Evolutionary conservation across 176 grass and related monocot genomes (phyloP).

Genomic region (Ensete ventricosum): DNA sequence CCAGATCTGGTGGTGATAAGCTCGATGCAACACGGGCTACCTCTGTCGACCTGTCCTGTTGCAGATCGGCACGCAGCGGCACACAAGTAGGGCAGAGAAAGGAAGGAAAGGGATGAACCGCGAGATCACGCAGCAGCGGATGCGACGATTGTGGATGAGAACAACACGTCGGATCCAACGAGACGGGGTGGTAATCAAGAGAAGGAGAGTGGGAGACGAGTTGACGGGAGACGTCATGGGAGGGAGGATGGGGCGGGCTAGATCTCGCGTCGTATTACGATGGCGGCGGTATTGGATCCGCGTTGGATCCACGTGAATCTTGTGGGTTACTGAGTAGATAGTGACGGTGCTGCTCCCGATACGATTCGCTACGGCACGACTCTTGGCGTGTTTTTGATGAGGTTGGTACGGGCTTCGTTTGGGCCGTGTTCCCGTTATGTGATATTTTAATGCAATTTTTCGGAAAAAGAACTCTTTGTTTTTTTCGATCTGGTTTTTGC

Average conservation of each 20-base stretch:
- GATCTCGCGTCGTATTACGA: too few relatives aligned
- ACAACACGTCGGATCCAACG: neutral
- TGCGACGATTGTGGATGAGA: neutral
- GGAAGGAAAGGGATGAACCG: neutral
- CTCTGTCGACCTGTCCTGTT: neutral
- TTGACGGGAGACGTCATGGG: neutral
- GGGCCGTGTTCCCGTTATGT: too few relatives aligned
- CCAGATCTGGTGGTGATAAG: neutral
- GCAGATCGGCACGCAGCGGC: neutral
- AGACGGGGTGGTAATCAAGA: neutral
- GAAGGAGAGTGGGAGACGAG: too few relatives aligned
- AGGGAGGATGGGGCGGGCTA: too few relatives aligned
- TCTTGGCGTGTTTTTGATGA: too few relatives aligned
- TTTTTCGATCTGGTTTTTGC: too few relatives aligned
- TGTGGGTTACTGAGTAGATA: neutral
- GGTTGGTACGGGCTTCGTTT: too few relatives aligned
- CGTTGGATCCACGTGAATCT: slow-evolving; percentile 27
- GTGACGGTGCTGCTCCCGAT: too few relatives aligned
- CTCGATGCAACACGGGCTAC: neutral
- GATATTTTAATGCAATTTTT: too few relatives aligned
- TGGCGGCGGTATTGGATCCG: neutral
- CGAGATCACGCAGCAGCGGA: neutral
- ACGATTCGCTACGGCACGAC: too few relatives aligned
- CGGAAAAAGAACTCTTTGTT: too few relatives aligned
- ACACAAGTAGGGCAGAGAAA: neutral